These are phyloP conservation scores for Oryza nivara DNA, from an alignment of 176 grass and related monocot genomes.

Conservation along the genomic window DNA sequence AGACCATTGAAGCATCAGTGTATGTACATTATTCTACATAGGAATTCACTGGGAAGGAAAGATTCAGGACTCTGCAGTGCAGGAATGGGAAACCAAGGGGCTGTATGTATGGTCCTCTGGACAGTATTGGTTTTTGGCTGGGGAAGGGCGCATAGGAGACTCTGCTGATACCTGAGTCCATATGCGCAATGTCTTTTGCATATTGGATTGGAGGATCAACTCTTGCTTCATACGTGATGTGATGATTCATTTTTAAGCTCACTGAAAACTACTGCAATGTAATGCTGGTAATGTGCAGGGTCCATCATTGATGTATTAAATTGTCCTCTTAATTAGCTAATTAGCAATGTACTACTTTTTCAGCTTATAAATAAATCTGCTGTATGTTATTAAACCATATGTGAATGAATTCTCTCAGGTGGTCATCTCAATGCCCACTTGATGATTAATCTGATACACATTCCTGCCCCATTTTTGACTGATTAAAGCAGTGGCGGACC, in stretches of 20 bases:
- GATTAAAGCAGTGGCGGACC: not conserved
- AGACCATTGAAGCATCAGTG: constrained; percentile 30
- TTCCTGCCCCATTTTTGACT: not conserved
- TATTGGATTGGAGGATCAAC: constrained; percentile 35
- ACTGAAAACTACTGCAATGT: constrained; percentile 17
- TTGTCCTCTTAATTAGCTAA: constrained; percentile 1
- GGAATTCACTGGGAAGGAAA: constrained; percentile 23
- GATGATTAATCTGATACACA: not conserved
- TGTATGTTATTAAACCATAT: not conserved
- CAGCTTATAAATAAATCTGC: not conserved
- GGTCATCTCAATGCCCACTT: not conserved
- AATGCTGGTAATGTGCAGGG: constrained; percentile 1
- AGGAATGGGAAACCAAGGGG: constrained; percentile 11
- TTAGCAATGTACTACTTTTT: not conserved
- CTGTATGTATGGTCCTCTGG: not conserved
- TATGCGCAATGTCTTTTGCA: constrained; percentile 28
- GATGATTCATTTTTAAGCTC: constrained; percentile 38
- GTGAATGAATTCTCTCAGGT: not conserved
- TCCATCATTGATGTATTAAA: constrained; percentile 26
- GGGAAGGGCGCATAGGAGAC: constrained; percentile 43
- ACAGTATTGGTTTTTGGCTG: constrained; percentile 14
- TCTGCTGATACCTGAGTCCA: constrained; percentile 64
- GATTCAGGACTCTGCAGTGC: constrained; percentile 1
- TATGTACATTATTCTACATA: constrained; percentile 41
- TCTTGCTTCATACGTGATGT: constrained; percentile 42